phyloP scores from a whole-genome alignment of 352 stramenopile genomes.

The Phytophthora aleatoria region DNA sequence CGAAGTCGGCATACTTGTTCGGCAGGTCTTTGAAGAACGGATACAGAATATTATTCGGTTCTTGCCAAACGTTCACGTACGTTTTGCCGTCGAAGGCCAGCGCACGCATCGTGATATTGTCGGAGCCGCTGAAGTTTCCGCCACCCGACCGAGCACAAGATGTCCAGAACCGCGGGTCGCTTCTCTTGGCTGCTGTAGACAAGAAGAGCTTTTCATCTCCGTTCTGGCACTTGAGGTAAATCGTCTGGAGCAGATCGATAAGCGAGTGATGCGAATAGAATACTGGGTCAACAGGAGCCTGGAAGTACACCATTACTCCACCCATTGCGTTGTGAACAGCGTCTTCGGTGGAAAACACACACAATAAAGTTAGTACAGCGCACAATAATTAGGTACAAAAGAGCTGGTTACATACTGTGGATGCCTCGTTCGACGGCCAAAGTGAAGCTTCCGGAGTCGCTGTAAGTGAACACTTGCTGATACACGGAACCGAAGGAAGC shows the following conservation, averaged over 20 bases:
- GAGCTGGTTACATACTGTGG: conserved; percentile 41
- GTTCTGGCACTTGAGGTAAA: conserved; percentile 64
- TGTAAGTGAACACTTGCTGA: conserved; percentile 48
- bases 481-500: conserved; percentile 51
- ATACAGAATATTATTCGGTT: conserved; percentile 46
- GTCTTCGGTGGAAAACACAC: conserved; percentile 25
- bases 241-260: conserved; percentile 50
- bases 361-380: background rate
- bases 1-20: conserved; percentile 37
- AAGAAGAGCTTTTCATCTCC: conserved; percentile 29
- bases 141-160: conserved; percentile 32
- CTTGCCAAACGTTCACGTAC: conserved; percentile 45
- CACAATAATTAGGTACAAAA: background rate
- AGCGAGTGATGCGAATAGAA: conserved; percentile 58
- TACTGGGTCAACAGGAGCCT: conserved; percentile 51
- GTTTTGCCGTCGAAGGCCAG: conserved; percentile 11
- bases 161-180: conserved; percentile 38
- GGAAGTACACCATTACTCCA: conserved; percentile 47
- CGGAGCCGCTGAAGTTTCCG: conserved; percentile 27
- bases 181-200: conserved; percentile 32
- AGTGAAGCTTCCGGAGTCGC: conserved; percentile 26
- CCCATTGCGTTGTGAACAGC: conserved; percentile 42
- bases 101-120: conserved; percentile 39
- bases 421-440: conserved; percentile 43
- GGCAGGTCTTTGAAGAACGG: conserved; percentile 69